These are phyloP conservation scores for Xylaria sp. DNA, from an alignment of 495 filamentous ascomycete species.

Conservation along the genomic window DNA sequence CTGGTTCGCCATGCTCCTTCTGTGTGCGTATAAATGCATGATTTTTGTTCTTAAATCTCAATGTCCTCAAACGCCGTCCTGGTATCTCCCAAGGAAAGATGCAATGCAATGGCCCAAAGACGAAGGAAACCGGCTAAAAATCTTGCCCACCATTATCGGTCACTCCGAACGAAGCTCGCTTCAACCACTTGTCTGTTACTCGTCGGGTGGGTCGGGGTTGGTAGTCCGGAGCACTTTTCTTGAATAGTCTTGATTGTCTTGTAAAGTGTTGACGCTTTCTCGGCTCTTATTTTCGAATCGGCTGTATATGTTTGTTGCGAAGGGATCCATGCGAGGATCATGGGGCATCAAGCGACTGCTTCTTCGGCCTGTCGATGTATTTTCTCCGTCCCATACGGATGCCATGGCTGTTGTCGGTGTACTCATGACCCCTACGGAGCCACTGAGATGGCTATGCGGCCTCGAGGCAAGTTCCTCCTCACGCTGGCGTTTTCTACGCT, in stretches of 20 bases:
- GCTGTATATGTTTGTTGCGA: constrained; percentile 53
- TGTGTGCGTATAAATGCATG: constrained; percentile 18
- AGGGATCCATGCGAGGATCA: constrained; percentile 63
- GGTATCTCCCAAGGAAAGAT: constrained; percentile 49
- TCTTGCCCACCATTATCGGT: constrained; percentile 28
- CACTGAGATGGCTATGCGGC: constrained; percentile 39
- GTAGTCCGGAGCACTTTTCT: constrained; percentile 59
- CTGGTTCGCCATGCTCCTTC: constrained; percentile 9
- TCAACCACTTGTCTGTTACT: constrained; percentile 29
- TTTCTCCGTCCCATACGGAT: constrained; percentile 47
- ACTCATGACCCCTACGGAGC: constrained; percentile 49
- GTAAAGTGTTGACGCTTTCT: constrained; percentile 61
- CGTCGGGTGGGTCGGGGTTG: constrained; percentile 57
- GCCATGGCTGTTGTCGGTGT: constrained; percentile 45
- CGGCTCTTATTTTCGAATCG: constrained; percentile 57
- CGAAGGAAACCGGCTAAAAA: constrained; percentile 26
- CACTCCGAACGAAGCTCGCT: background rate
- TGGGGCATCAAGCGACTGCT: constrained; percentile 60
- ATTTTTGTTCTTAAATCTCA: constrained; percentile 31
- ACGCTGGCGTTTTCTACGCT: constrained; percentile 39
- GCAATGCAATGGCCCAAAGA: constrained; percentile 43
- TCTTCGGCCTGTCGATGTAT: constrained; percentile 45
- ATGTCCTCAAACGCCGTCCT: constrained; percentile 47
- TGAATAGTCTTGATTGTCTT: constrained; percentile 65
- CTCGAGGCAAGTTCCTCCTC: constrained; percentile 35